phyloP scores from a whole-genome alignment of 2,329 filamentous ascomycete species.

The Grosmannia clavigera region DNA sequence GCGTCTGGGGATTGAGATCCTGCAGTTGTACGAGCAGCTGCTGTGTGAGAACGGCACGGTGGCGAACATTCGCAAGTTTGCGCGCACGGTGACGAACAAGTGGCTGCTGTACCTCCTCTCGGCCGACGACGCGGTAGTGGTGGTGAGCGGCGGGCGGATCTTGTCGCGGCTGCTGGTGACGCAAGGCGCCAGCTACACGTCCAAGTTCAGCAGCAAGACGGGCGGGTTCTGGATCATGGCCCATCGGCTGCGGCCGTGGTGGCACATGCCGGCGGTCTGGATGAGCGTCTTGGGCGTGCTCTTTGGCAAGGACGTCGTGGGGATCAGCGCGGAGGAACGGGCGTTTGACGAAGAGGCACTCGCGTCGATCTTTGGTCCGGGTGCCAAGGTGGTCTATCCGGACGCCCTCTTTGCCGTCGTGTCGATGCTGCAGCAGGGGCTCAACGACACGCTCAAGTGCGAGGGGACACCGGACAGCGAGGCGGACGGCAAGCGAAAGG shows the following conservation, averaged over 20 bases:
- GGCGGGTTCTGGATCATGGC: constrained; percentile 83
- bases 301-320: constrained; percentile 70
- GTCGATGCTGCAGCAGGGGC: constrained; percentile 74
- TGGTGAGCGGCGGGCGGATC: constrained; percentile 71
- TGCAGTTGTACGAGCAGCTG: constrained; percentile 66
- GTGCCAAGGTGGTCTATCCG: constrained; percentile 56
- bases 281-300: constrained; percentile 77
- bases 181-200: constrained; percentile 69
- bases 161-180: constrained; percentile 71
- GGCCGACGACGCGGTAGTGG: constrained; percentile 72
- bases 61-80: constrained; percentile 70
- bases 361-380: constrained; percentile 51
- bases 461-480: constrained; percentile 26
- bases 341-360: constrained; percentile 45
- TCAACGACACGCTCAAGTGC: constrained; percentile 56
- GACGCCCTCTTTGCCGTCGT: constrained; percentile 71
- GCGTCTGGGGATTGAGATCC: constrained; percentile 60
- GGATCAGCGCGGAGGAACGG: constrained; percentile 44
- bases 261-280: constrained; percentile 78
- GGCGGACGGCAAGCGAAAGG: neutral
- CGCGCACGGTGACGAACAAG: constrained; percentile 91
- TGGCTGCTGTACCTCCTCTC: constrained; percentile 88
- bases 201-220: constrained; percentile 72
- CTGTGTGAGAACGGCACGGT: constrained; percentile 62
- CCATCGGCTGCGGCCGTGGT: constrained; percentile 71